Base-by-base conservation (phyloP, 257 asterid species). In the Solanum raphanifolium region DNA sequence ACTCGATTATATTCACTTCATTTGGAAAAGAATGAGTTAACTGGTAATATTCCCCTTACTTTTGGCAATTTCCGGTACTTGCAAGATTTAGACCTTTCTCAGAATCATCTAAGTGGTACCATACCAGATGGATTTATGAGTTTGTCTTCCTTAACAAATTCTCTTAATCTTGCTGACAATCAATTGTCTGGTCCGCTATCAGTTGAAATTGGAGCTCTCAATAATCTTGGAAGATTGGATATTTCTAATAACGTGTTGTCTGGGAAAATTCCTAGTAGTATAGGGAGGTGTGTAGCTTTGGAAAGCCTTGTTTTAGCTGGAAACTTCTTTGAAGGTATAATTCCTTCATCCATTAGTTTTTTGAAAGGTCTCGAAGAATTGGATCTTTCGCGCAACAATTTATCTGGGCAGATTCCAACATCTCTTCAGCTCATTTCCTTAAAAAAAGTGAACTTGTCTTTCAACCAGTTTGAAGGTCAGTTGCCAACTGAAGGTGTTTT, bases 391-490 rank as follows among this genome's bases (percentile, higher is more conserved):
- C 87, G 34, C 10, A 92, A 92, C 81, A 88, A 88, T 34, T 88
- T 92, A 85, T 88, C 88, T 0, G 91, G 94, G 25, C 32, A 85
- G 11, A 79, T 90, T 23, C 91, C 94, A 2, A 43, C 25, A 35
- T 88, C 32, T 27, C 72, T 92, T 16, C 83, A 87, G 29, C 89
- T 88, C 35, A 12, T 83, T 3, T 71, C 65, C 38, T 66, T 92
- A 31, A 52, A 41, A 3, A 83, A 39, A 66, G 36, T 92, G 52
- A 90, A 89, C 69, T 48, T 92, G 25, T 92, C 92, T 7, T 87
- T 84, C 87, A 92, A 90, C 55, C 81, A 90, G 73, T 88, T 92
- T 6, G 88, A 89, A n/a, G 94, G 92, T 3, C 85, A 83, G 58
- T 36, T 90, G n/a, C 91, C 92, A 41, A 75, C 62, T 7, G 41